Evolutionary conservation across 371 early-diverging fungal species (phyloP).

Genomic region (Mortierella sp.): DNA sequence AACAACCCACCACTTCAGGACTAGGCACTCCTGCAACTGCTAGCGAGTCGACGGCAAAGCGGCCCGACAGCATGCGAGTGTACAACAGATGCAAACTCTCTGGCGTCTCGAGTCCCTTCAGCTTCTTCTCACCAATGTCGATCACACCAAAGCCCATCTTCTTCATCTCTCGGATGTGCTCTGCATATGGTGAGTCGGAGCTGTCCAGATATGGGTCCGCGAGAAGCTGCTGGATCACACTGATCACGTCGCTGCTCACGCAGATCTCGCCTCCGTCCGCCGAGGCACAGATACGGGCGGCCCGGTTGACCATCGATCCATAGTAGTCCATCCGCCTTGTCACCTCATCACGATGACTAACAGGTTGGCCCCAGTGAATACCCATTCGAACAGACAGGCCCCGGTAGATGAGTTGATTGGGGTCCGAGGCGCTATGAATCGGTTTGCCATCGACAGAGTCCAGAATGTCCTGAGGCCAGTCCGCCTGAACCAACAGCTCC

Average conservation of each 20-base stretch:
- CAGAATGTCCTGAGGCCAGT: constrained; percentile 95
- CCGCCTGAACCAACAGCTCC: constrained; percentile 83
- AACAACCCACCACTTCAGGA: constrained; percentile 56
- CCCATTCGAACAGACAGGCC: constrained; percentile 97
- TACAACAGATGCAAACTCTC: constrained; percentile 85
- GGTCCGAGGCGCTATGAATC: constrained; percentile 67
- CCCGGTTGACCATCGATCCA: constrained; percentile 94
- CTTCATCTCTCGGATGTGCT: constrained; percentile 63
- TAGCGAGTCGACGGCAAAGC: constrained; percentile 33
- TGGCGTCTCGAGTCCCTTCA: constrained; percentile 93
- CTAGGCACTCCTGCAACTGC: constrained; percentile 56
- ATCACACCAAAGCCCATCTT: constrained; percentile 80
- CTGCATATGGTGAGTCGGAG: constrained; percentile 41
- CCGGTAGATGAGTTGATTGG: constrained; percentile 77
- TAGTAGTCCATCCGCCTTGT: constrained; percentile 97
- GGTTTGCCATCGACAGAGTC: constrained; percentile 84
- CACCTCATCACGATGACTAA: constrained; percentile 91
- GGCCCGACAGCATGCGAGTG: constrained; percentile 50
- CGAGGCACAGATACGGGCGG: constrained; percentile 87
- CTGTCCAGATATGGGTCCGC: constrained; percentile 47
- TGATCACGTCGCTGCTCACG: constrained; percentile 75
- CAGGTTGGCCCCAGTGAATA: constrained; percentile 93
- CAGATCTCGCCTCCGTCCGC: constrained; percentile 97
- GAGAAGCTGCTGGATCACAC: constrained; percentile 62
- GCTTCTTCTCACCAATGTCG: constrained; percentile 83